Evolutionary conservation across 2,329 filamentous ascomycete species (phyloP), one percentile per base, ranked within the genome.

Genomic region (Microdochium trichocladiopsis): DNA sequence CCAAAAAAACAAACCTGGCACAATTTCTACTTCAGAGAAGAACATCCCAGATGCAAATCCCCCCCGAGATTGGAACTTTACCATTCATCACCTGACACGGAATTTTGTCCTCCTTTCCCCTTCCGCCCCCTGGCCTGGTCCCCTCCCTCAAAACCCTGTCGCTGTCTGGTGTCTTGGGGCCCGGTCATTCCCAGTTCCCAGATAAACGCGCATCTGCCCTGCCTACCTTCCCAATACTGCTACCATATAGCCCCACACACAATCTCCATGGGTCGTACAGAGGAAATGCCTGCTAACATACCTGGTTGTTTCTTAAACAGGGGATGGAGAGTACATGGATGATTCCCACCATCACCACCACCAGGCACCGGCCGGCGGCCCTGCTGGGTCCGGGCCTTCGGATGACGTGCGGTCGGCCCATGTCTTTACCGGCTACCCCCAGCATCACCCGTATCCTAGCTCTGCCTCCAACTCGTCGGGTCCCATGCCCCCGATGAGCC

Each of bases 341-440:
- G 78, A 83, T 65, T 79, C 83, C 64, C 79, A 85, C 68, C 77
- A 86, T 65, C 86, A 89, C 64, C 83, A 86, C 54, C 79, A 81
- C 60, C 82, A 82, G 65, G 75, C 80, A 53, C 80, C 79, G 53
- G 79, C 76, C 60, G 76, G 75, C 49, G 77, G 53, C 63, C 66
- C 58, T 45, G 14, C 41, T 23, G 41, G 41, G 75, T 82, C 57
- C 58, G 64, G 60, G 47, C 56, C 56, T 51, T 71, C 78, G 55
- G 80, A 83, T 56, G 87, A 92, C 63, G 78, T 88, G 52, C 63
- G 63, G 24, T 60, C 60, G 47, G 56, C 72, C 70, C 58, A 75
- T 66, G 63, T 71, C 57, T 69, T 66, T 55, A 49, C 59, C 37
- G 61, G 61, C 25, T 66, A 66, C 50, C 58, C 64, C 51, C 63